Conservation (phyloP, 2,329 filamentous ascomycete species). For the Phyllosticta paracitricarpa region DNA sequence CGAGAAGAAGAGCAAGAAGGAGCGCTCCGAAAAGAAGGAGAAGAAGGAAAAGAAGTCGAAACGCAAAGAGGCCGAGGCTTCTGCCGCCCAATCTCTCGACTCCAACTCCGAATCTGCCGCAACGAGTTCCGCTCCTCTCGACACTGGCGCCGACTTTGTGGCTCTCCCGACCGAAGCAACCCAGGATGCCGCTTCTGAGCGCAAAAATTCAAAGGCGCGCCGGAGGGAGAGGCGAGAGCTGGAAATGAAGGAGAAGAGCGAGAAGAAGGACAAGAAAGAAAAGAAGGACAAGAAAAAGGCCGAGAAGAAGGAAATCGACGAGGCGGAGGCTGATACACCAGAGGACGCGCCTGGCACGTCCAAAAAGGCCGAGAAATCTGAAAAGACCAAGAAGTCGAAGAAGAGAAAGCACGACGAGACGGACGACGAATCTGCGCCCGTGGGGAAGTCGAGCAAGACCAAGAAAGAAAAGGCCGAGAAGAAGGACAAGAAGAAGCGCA, state of each 20-base stretch:
- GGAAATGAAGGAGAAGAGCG: slow-evolving; percentile 8
- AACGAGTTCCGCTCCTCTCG: background rate
- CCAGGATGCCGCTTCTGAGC: background rate
- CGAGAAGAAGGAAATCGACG: background rate
- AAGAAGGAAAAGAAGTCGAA: slow-evolving; percentile 1
- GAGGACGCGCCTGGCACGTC: background rate
- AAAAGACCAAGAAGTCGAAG: slow-evolving; percentile 10
- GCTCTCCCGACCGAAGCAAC: background rate
- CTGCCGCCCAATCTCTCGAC: background rate
- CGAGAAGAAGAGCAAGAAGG: slow-evolving; percentile 6
- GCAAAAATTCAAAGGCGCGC: background rate
- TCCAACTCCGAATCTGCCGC: background rate
- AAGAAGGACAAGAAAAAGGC: background rate
- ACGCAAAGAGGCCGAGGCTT: background rate
- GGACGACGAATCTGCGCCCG: slow-evolving; percentile 2
- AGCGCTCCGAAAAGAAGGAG: slow-evolving; percentile 19
- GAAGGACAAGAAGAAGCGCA: slow-evolving; percentile 19
- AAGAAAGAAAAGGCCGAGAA: slow-evolving; percentile 18
- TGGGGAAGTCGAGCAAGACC: slow-evolving; percentile 12
- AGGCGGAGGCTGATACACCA: background rate
- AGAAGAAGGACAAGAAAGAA: background rate
- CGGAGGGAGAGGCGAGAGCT: background rate
- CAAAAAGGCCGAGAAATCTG: background rate
- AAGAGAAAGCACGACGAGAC: slow-evolving; percentile 12
- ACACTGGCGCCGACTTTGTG: background rate